Conservation (phyloP, 2,329 filamentous ascomycete species). For the Beauveria sp. region DNA sequence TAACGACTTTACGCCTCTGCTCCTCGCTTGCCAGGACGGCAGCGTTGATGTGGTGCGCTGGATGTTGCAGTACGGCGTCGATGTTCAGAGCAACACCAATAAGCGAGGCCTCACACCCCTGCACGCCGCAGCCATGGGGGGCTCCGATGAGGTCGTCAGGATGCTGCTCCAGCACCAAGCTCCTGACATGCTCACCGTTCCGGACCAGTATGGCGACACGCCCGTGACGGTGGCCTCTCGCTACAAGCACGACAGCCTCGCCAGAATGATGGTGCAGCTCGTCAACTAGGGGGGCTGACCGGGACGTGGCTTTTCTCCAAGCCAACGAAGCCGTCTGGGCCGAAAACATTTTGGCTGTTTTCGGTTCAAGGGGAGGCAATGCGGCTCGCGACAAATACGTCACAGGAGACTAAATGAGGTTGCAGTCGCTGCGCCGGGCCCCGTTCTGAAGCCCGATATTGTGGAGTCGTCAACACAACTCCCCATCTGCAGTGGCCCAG, state of each 20-base stretch:
- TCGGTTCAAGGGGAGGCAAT: not conserved
- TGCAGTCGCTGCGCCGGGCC: not conserved
- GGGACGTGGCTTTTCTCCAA: not conserved
- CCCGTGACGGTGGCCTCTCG: slow-evolving; percentile 7
- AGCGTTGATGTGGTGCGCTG: slow-evolving; percentile 1
- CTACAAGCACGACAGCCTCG: slow-evolving; percentile 8
- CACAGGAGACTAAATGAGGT: slow-evolving; percentile 1
- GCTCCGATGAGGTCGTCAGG: slow-evolving; percentile 4
- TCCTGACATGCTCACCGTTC: not conserved
- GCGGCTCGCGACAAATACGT: not conserved
- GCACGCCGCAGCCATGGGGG: slow-evolving; percentile 8
- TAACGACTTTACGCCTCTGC: slow-evolving; percentile 6
- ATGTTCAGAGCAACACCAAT: not conserved
- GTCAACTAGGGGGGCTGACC: not conserved
- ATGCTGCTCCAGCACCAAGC: slow-evolving; percentile 1
- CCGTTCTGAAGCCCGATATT: not conserved
- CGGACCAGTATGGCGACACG: slow-evolving; percentile 1
- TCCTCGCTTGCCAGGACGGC: slow-evolving; percentile 7
- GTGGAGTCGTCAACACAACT: not conserved
- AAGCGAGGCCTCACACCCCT: slow-evolving; percentile 4
- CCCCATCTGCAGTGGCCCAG: not conserved
- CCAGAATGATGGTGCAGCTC: slow-evolving; percentile 7
- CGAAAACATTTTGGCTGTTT: not conserved
- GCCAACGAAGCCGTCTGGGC: not conserved
- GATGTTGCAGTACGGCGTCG: slow-evolving; percentile 7